A percentile compares a stretch with the other conserved stretches of the same genome.
phyloP scores from a whole-genome alignment of 2,329 filamentous ascomycete genomes.

The Venturia asperata region DNA sequence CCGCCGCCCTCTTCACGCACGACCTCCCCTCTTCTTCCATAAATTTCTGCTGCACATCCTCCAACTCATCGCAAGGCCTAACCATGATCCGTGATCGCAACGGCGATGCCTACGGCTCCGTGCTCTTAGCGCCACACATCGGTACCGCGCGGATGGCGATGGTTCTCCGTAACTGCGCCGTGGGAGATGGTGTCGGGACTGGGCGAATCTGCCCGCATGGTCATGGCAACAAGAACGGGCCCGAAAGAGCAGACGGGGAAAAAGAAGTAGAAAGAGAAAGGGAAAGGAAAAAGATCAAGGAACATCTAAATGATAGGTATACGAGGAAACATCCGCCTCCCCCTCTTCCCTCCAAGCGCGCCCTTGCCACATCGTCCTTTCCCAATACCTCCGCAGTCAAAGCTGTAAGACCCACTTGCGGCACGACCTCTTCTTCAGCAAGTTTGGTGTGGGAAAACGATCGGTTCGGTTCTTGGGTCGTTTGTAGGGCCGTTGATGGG shows the following conservation, averaged over 20 bases:
- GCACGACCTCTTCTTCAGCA: not conserved
- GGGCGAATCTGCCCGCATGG: not conserved
- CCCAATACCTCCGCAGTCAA: not conserved
- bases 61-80: not conserved
- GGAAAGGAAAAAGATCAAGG: too few species aligned
- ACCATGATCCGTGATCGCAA: constrained; percentile 13
- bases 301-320: too few species aligned
- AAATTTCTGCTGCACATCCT: not conserved
- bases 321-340: too few species aligned
- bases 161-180: not conserved
- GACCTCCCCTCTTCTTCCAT: not conserved
- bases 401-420: not conserved
- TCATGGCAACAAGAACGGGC: too few species aligned
- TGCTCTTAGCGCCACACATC: not conserved
- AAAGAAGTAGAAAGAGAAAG: too few species aligned
- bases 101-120: not conserved
- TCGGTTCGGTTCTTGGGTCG: constrained; percentile 13
- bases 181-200: not conserved
- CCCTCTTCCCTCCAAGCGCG: too few species aligned
- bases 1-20: not conserved
- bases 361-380: not conserved
- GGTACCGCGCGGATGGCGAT: constrained; percentile 10
- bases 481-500: not conserved
- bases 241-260: too few species aligned
- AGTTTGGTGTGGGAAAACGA: constrained; percentile 14